Evolutionary conservation across 805 yeast species (phyloP), one percentile per base, ranked within the genome.

Genomic region (Kodamaea fukazawae): DNA sequence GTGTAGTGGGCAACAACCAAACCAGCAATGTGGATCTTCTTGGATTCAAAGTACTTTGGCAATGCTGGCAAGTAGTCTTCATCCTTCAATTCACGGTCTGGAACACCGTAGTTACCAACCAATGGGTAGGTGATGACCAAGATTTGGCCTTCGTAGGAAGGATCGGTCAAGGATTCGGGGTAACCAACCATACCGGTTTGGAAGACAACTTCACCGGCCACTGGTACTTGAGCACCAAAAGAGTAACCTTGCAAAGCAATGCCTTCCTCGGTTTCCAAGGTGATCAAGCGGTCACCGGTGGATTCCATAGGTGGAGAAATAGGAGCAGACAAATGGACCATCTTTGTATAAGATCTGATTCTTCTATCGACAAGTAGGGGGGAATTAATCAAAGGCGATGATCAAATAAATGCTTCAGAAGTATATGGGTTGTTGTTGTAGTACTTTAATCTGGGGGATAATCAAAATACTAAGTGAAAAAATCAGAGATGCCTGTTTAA

Each of bases 131-230:
- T 93, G 66, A 93, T 86, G 48, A 93, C 97, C 62, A 93, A 72
- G 58, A 93, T 91, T 70, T 93, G 99, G 48, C 99, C 99, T 60
- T 86, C 90, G 67, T 93, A 93, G 32, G 98, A 93, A 45, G 99
- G 99, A 68, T 93, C 99, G 29, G 99, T 89, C 65, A 93, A 79
- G 38, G 97, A 82, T 68, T 93, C 99, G 30, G 98, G 99, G 65
- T 93, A 93, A 47, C 99, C 99, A 53, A 93, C 98, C 96, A 93
- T 90, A 73, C 99, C 98, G 48, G 99, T 93, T 70, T 95, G 98
- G 80, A 93, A 93, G 45, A 93, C 99, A 55, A 95, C 79, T 71
- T 93, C 99, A 76, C 99, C 99, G 42, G 98, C 95, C 42, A 81
- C 79, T 17, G 96, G 64, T 45, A 75, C 79, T 47, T 83, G 83